A percentile compares a stretch with the other conserved stretches of the same genome.
Conservation (phyloP, 202 grass and related monocot genomes). For the Musa balbisiana region DNA sequence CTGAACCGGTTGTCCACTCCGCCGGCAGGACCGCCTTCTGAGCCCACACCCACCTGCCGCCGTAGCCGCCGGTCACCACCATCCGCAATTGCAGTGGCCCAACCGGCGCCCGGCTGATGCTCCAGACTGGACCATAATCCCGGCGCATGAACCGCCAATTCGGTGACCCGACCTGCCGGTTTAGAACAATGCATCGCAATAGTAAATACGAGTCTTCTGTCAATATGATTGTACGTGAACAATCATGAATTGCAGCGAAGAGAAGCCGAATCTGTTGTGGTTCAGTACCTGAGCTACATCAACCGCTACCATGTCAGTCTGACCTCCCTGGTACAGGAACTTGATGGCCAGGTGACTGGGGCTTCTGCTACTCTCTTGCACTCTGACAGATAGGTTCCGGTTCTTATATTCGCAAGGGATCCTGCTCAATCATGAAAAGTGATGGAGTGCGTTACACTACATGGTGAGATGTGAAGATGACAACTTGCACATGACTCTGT, state of each 20-base stretch:
- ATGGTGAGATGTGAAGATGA: neutral
- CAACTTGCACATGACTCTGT: neutral
- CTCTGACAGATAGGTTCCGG: conserved; percentile 36
- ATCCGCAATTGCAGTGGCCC: conserved; percentile 46
- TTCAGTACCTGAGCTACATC: conserved; percentile 39
- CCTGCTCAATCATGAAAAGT: conserved; percentile 24
- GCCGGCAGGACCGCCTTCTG: conserved; percentile 36
- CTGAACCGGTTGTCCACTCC: conserved; percentile 38
- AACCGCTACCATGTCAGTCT: conserved; percentile 68
- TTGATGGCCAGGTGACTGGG: conserved; percentile 33
- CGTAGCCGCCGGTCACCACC: conserved; percentile 53
- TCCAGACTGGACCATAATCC: conserved; percentile 34
- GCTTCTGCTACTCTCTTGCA: conserved; percentile 40
- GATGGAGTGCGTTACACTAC: neutral
- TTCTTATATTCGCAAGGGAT: conserved; percentile 39
- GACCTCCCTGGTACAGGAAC: conserved; percentile 70
- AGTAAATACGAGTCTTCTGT: too few species aligned
- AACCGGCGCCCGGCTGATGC: conserved; percentile 22
- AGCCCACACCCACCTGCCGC: conserved; percentile 60
- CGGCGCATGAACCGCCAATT: conserved; percentile 50
- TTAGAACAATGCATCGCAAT: too few species aligned
- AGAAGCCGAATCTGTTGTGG: too few species aligned
- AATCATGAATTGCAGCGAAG: too few species aligned
- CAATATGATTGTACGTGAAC: too few species aligned
- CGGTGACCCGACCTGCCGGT: conserved; percentile 14